phyloP scores from a whole-genome alignment of 2,329 filamentous ascomycete genomes.

The Monosporascus cannonballus region DNA sequence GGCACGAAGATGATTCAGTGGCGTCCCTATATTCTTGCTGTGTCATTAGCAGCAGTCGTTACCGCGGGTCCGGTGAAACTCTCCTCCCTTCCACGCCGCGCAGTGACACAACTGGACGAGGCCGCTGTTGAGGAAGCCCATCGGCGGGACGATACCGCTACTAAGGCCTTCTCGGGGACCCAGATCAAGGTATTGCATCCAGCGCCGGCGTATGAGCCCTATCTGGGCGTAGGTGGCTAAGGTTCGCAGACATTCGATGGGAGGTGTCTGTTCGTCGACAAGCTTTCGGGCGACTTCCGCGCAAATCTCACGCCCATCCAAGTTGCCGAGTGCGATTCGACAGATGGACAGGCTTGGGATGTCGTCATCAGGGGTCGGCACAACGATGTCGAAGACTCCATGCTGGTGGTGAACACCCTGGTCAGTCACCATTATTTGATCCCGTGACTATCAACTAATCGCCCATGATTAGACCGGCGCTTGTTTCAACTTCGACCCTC shows the following conservation, averaged over 20 bases:
- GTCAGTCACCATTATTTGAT: conserved; percentile 19
- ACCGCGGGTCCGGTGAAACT: conserved; percentile 17
- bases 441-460: neutral
- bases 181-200: conserved; percentile 28
- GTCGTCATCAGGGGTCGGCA: conserved; percentile 42
- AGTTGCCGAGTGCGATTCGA: conserved; percentile 33
- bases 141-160: conserved; percentile 34
- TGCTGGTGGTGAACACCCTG: conserved; percentile 49
- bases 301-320: conserved; percentile 38
- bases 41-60: conserved; percentile 5
- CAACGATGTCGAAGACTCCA: conserved; percentile 38
- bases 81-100: conserved; percentile 5
- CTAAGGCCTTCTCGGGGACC: conserved; percentile 31
- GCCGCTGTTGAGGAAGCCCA: conserved; percentile 37
- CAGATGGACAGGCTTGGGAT: conserved; percentile 36
- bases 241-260: conserved; percentile 30
- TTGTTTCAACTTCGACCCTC: conserved; percentile 52
- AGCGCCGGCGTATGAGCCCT: neutral
- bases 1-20: neutral
- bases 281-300: conserved; percentile 38
- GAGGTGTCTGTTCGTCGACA: conserved; percentile 35
- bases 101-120: conserved; percentile 30
- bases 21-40: conserved; percentile 8
- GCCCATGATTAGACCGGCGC: conserved; percentile 39
- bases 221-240: conserved; percentile 1